These are phyloP conservation scores for Spergularia marina DNA, from an alignment of 148 eudicot species.

Conservation along the genomic window DNA sequence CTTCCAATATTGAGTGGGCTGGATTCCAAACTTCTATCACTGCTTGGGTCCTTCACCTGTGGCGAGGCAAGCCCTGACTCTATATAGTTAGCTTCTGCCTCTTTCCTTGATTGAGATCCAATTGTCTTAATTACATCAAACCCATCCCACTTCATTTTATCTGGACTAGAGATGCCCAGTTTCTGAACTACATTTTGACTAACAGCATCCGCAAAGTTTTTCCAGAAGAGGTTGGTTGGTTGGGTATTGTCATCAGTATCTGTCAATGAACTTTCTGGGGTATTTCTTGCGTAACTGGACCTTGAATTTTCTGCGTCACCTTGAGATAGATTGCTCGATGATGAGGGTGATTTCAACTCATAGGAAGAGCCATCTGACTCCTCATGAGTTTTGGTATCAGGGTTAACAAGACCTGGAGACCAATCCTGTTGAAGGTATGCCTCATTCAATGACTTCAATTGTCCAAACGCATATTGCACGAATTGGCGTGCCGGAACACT, in stretches of 20 bases:
- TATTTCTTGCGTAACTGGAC: constrained; percentile 19
- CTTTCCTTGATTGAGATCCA: constrained; percentile 56
- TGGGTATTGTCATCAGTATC: constrained; percentile 32
- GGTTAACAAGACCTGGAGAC: constrained; percentile 31
- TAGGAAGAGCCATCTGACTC: constrained; percentile 27
- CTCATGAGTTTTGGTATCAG: constrained; percentile 22
- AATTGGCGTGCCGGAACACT: constrained; percentile 85
- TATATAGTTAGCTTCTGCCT: constrained; percentile 78
- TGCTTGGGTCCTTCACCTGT: constrained; percentile 26
- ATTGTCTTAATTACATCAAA: constrained; percentile 66
- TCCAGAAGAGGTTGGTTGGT: constrained; percentile 75
- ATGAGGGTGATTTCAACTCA: constrained; percentile 30
- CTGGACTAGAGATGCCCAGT: constrained; percentile 73
- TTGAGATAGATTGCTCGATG: constrained; percentile 27
- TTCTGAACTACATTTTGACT: constrained; percentile 66
- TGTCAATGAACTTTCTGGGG: constrained; percentile 10
- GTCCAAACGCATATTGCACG: constrained; percentile 87
- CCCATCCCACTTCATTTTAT: constrained; percentile 85
- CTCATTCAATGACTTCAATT: constrained; percentile 70
- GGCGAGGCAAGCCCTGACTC: constrained; percentile 95
- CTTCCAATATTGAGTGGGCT: constrained; percentile 26
- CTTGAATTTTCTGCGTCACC: constrained; percentile 30
- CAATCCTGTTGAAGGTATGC: constrained; percentile 52
- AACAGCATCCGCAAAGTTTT: constrained; percentile 58
- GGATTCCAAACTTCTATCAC: constrained; percentile 30